Percentiles rank a stretch among this genome's conserved stretches.
Evolutionary conservation across 2,329 filamentous ascomycete genomes (phyloP).

Genomic region (Pseudocercospora crystallina): DNA sequence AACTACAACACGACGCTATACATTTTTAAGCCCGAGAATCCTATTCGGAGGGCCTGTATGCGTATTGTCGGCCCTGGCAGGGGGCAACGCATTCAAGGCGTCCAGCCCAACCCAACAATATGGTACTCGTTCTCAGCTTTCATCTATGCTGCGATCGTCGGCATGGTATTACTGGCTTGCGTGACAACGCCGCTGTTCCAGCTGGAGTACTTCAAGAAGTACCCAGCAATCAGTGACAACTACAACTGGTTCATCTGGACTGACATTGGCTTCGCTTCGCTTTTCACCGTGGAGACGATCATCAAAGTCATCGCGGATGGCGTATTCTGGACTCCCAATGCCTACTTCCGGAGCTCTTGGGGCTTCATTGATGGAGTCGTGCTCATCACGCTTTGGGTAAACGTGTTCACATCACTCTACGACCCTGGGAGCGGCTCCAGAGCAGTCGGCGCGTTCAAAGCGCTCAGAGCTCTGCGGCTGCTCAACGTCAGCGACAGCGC

Average conservation of each 20-base stretch:
- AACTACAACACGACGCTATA: conserved; percentile 91
- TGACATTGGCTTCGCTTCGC: conserved; percentile 80
- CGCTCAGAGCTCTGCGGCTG: conserved; percentile 82
- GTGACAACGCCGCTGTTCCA: conserved; percentile 94
- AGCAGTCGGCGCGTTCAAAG: conserved; percentile 95
- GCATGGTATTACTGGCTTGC: conserved; percentile 96
- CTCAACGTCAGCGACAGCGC: conserved; percentile 96
- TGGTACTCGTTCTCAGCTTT: conserved; percentile 95
- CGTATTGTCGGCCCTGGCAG: conserved; percentile 86
- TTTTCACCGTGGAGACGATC: conserved; percentile 81
- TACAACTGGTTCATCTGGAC: conserved; percentile 95
- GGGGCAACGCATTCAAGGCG: conserved; percentile 81
- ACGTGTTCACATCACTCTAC: conserved; percentile 77
- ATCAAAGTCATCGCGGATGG: conserved; percentile 96
- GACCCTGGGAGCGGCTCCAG: conserved; percentile 83
- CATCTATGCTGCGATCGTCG: conserved; percentile 89
- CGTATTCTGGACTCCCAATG: conserved; percentile 94
- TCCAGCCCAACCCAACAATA: conserved; percentile 80
- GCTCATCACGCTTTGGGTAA: conserved; percentile 91
- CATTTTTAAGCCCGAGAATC: conserved; percentile 77
- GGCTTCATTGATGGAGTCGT: conserved; percentile 93
- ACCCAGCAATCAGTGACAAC: conserved; percentile 41
- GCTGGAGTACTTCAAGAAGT: conserved; percentile 68
- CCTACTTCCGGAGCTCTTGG: conserved; percentile 95
- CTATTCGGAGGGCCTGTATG: conserved; percentile 79